Conservation (phyloP, 805 yeast genomes). For the Peterozyma toletana region DNA sequence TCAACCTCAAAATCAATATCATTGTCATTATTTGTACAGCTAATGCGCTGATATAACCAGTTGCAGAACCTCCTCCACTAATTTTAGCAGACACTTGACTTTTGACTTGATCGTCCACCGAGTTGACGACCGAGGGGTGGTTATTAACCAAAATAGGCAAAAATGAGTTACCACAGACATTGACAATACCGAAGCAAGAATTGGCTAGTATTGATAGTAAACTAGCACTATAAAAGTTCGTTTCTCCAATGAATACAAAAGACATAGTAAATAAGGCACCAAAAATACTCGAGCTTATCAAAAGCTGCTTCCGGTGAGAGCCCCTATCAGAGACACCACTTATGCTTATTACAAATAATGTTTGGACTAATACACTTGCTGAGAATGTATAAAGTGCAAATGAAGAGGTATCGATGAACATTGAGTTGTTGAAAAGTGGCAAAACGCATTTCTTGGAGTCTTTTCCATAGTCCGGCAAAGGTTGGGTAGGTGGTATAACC, state of each 20-base stretch:
- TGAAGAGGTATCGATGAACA: slow-evolving; percentile 63
- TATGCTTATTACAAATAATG: slow-evolving; percentile 60
- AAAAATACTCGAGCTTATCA: slow-evolving; percentile 47
- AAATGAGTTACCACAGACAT: slow-evolving; percentile 73
- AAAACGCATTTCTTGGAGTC: slow-evolving; percentile 22
- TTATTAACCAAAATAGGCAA: slow-evolving; percentile 54
- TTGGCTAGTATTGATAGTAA: slow-evolving; percentile 56
- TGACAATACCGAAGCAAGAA: slow-evolving; percentile 68
- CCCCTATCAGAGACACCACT: slow-evolving; percentile 70
- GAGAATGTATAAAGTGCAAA: slow-evolving; percentile 72
- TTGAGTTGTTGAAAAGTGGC: slow-evolving; percentile 19
- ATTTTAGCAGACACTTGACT: slow-evolving; percentile 41
- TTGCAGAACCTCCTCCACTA: slow-evolving; percentile 65
- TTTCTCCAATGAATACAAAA: slow-evolving; percentile 29
- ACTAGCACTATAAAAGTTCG: slow-evolving; percentile 41
- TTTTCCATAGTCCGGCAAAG: slow-evolving; percentile 9
- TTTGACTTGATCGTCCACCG: slow-evolving; percentile 3
- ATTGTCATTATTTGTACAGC: slow-evolving; percentile 59
- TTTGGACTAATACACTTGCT: slow-evolving; percentile 63
- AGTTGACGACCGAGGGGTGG: slow-evolving; percentile 15
- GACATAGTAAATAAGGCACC: slow-evolving; percentile 51
- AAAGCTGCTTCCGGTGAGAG: slow-evolving; percentile 45
- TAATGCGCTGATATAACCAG: slow-evolving; percentile 65
- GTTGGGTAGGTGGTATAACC: slow-evolving; percentile 24
- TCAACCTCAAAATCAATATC: slow-evolving; percentile 24